Conservation (phyloP, 768 basidiomycete genomes). For the Collybia nuda region DNA sequence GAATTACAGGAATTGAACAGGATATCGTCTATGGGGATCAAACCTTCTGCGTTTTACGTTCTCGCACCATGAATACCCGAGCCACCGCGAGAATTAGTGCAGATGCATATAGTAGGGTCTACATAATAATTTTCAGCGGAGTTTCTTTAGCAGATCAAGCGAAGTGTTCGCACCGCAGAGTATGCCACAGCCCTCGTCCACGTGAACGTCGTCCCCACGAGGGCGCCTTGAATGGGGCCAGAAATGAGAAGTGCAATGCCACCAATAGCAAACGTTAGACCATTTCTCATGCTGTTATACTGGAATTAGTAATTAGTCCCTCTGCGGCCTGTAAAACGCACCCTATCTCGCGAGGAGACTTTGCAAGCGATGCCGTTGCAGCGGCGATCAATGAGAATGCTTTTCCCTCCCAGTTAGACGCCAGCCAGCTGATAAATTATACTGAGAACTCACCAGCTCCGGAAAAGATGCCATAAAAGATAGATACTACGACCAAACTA, state of each 20-base stretch:
- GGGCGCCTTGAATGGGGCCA: slow-evolving; percentile 32
- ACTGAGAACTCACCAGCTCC: slow-evolving; percentile 38
- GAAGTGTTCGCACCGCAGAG: slow-evolving; percentile 26
- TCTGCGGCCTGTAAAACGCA: slow-evolving; percentile 12
- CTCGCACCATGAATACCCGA: too few species aligned
- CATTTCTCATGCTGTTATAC: slow-evolving; percentile 30
- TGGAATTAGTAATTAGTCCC: neutral
- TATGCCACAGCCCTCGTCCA: slow-evolving; percentile 34
- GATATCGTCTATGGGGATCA: too few species aligned
- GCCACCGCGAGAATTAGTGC: too few species aligned
- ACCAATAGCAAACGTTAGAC: slow-evolving; percentile 30
- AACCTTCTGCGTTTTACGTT: too few species aligned
- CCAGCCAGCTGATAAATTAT: neutral
- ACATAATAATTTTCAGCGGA: too few species aligned
- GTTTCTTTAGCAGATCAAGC: too few species aligned
- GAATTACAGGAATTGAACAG: too few species aligned
- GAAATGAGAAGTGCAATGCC: slow-evolving; percentile 33
- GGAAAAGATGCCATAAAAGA: slow-evolving; percentile 48
- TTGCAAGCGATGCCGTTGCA: slow-evolving; percentile 27
- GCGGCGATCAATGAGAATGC: slow-evolving; percentile 35
- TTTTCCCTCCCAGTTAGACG: slow-evolving; percentile 5
- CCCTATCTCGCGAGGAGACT: slow-evolving; percentile 33
- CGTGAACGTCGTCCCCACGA: slow-evolving; percentile 25
- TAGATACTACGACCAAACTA: slow-evolving; percentile 37
- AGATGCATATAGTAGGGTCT: too few species aligned